Evolutionary conservation across 2,329 filamentous ascomycete species (phyloP).

Genomic region (Apiospora sp.): DNA sequence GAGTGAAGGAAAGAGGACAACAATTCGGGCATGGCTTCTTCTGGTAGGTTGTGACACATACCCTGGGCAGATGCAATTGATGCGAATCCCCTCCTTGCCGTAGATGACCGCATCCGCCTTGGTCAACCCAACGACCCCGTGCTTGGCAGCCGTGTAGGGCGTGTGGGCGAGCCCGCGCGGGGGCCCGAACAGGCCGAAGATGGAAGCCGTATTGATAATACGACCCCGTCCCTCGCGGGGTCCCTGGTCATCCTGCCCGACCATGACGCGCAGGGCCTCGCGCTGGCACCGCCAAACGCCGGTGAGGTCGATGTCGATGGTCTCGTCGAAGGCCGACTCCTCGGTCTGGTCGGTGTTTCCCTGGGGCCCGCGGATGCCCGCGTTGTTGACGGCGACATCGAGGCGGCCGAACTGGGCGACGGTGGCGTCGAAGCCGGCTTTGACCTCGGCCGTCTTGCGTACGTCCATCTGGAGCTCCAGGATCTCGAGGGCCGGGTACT

Average conservation of each 20-base stretch:
- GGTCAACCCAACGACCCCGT: slow-evolving; percentile 16
- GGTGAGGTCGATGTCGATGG: slow-evolving; percentile 61
- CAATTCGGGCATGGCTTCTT: too few relatives aligned
- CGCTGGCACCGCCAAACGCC: slow-evolving; percentile 65
- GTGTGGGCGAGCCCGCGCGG: slow-evolving; percentile 17
- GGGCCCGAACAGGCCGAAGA: slow-evolving; percentile 56
- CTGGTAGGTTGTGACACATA: neutral
- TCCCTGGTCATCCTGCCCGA: slow-evolving; percentile 56
- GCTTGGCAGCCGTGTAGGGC: slow-evolving; percentile 23
- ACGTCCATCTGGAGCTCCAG: slow-evolving; percentile 56
- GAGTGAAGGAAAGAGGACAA: too few relatives aligned
- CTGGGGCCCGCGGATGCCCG: slow-evolving; percentile 57
- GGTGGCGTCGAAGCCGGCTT: neutral
- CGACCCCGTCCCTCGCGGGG: slow-evolving; percentile 52
- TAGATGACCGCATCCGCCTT: slow-evolving; percentile 12
- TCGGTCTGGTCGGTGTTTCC: slow-evolving; percentile 54
- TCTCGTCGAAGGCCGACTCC: slow-evolving; percentile 56
- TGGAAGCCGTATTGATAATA: slow-evolving; percentile 63
- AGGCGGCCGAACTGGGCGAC: slow-evolving; percentile 55
- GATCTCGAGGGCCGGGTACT: slow-evolving; percentile 50
- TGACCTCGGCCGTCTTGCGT: slow-evolving; percentile 38
- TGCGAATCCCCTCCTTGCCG: slow-evolving; percentile 6
- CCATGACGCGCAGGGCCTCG: slow-evolving; percentile 59
- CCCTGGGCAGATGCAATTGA: neutral
- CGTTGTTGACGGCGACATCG: slow-evolving; percentile 64